Percentiles rank a stretch among this genome's conserved stretches.
phyloP scores from a whole-genome alignment of 2,329 filamentous ascomycete species.

The Clarireedia paspali region DNA sequence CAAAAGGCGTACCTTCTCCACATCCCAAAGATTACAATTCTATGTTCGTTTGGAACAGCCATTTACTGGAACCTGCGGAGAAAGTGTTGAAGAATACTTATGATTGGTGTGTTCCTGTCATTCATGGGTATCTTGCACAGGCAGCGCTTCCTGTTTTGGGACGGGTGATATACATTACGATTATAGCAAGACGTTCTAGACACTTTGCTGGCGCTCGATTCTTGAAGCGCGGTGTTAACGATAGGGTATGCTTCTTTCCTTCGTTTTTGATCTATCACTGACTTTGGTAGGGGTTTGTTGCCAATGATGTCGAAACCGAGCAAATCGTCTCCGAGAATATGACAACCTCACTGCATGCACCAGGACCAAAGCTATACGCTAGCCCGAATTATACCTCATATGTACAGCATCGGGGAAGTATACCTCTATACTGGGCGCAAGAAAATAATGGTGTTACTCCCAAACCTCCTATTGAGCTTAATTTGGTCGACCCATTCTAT shows the following conservation, averaged over 20 bases:
- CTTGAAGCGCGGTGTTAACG: slow-evolving; percentile 89
- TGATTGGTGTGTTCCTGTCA: slow-evolving; percentile 93
- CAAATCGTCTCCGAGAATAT: slow-evolving; percentile 94
- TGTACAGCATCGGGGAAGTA: slow-evolving; percentile 92
- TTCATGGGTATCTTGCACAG: slow-evolving; percentile 95
- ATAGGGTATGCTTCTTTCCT: slow-evolving; percentile 44
- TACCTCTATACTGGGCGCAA: slow-evolving; percentile 95
- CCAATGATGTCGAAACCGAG: slow-evolving; percentile 97
- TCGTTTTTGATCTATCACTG: slow-evolving; percentile 4
- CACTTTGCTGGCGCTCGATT: slow-evolving; percentile 94
- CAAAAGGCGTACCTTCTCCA: slow-evolving; percentile 52
- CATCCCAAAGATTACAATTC: slow-evolving; percentile 66
- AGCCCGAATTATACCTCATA: slow-evolving; percentile 94
- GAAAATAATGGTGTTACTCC: slow-evolving; percentile 92
- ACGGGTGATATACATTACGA: slow-evolving; percentile 79
- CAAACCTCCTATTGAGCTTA: slow-evolving; percentile 92
- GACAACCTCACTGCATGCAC: slow-evolving; percentile 91
- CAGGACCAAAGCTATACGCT: slow-evolving; percentile 75
- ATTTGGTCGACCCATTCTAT: slow-evolving; percentile 94
- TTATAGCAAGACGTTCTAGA: slow-evolving; percentile 85
- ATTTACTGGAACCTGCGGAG: slow-evolving; percentile 71
- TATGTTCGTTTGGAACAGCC: slow-evolving; percentile 98
- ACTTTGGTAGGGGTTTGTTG: slow-evolving; percentile 65
- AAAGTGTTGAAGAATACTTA: slow-evolving; percentile 68
- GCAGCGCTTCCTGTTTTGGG: slow-evolving; percentile 80